phyloP scores from a whole-genome alignment of 441 rosid genomes.

The Gossypium schwendimanii region DNA sequence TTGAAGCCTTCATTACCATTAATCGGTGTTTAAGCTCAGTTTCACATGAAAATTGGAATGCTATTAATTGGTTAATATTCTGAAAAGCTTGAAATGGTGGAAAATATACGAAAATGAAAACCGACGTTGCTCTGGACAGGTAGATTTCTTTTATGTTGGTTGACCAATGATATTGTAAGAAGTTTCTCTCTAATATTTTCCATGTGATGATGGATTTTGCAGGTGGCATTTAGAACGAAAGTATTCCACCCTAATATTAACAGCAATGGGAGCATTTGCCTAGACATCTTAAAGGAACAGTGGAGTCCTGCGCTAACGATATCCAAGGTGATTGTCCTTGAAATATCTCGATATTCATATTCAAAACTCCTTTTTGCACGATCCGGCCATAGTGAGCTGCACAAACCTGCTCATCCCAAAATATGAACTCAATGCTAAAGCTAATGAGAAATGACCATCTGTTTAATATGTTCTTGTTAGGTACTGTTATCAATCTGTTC shows the following conservation, averaged over 20 bases:
- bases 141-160: neutral
- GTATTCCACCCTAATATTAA: conserved; percentile 66
- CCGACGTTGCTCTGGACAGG: neutral
- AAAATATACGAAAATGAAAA: neutral
- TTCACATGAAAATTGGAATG: neutral
- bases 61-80: neutral
- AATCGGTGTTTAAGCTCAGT: too few relatives aligned
- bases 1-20: neutral
- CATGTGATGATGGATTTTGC: conserved; percentile 8
- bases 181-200: neutral
- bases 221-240: conserved; percentile 85
- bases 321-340: conserved; percentile 36
- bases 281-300: conserved; percentile 59
- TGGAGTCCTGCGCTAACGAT: conserved; percentile 59
- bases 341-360: neutral
- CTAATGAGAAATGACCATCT: neutral
- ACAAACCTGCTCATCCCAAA: neutral
- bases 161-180: neutral
- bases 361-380: neutral
- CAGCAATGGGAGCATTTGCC: conserved; percentile 56
- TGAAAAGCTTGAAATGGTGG: neutral
- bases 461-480: conserved; percentile 18
- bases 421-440: too few relatives aligned
- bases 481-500: conserved; percentile 78
- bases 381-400: neutral